These are phyloP conservation scores for Thalassia testudinum DNA, from an alignment of 116 monocot species.

Conservation along the genomic window DNA sequence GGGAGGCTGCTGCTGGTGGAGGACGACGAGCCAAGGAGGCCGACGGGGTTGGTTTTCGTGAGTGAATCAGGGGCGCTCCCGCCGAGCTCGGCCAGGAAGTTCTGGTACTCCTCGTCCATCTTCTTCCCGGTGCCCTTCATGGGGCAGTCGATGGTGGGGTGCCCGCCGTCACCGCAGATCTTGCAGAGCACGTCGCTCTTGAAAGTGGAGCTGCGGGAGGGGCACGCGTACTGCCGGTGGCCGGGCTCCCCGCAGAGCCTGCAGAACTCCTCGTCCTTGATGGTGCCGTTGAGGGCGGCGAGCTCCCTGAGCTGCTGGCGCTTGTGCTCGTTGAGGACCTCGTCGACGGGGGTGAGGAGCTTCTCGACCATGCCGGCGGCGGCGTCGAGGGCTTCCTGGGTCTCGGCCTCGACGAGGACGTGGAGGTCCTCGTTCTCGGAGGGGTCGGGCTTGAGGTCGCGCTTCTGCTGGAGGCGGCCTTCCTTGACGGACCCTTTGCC, in stretches of 20 bases:
- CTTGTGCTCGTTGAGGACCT: conserved; percentile 79
- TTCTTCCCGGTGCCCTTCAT: conserved; percentile 84
- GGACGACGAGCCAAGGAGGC: conserved; percentile 11
- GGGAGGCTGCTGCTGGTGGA: conserved; percentile 29
- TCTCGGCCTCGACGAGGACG: conserved; percentile 83
- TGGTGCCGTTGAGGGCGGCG: conserved; percentile 75
- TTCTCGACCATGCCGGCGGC: conserved; percentile 91
- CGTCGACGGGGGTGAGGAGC: conserved; percentile 73
- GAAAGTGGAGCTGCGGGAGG: conserved; percentile 43
- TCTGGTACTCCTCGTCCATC: conserved; percentile 91
- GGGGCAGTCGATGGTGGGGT: conserved; percentile 82
- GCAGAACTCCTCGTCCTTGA: conserved; percentile 82
- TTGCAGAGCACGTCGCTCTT: conserved; percentile 84
- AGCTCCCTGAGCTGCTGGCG: conserved; percentile 84
- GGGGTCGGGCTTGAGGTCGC: conserved; percentile 60
- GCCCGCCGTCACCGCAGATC: conserved; percentile 92
- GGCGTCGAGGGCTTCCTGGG: conserved; percentile 58
- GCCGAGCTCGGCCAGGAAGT: conserved; percentile 73
- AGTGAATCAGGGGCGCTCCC: conserved; percentile 56
- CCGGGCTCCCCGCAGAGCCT: conserved; percentile 77
- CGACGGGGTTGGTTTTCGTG: conserved; percentile 23
- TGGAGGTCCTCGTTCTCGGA: conserved; percentile 84
- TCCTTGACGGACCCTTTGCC: conserved; percentile 82
- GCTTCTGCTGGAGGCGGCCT: conserved; percentile 65
- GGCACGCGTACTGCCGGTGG: conserved; percentile 74